Base-by-base conservation (phyloP, 2,329 filamentous ascomycete genomes). In the Aspergillus hiratsukae region DNA sequence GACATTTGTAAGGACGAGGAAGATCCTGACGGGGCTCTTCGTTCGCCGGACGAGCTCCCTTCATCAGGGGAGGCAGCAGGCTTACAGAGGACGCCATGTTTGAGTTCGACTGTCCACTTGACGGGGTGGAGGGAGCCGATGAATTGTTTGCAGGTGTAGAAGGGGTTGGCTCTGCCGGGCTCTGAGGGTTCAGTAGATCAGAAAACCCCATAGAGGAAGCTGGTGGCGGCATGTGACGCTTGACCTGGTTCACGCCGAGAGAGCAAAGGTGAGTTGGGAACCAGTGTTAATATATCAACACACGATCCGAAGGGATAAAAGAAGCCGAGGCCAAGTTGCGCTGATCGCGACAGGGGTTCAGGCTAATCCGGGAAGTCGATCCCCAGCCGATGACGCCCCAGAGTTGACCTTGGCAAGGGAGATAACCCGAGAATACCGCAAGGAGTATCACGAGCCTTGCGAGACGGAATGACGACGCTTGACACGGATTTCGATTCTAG, bases 1-100 rank as follows among this genome's bases (percentile, higher is more conserved):
- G 92, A 76, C 93, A 99, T 81, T 97, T 97, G 86, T 99, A 99
- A 0, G 93, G 93, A 55, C 94, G 87, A 58, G 94, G 94, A 53
- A 97, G 84, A 76, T 97, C 93, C 80, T 82, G 90, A 76, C 76
- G 84, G 29, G 70, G 66, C 60, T 75, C 72, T 69, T 90, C 85
- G 57, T 86, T 82, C 62, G 80, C 81, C 48, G 85, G 84, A 49
- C 86, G 70, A 52, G 72, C 66, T 56, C 75, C 74, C 60, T 75
- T 75, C 63, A 77, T 72, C 51, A 78, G 68, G 23, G 76, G 75
- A 48, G 77, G 77, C 57, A 79, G 61, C 40, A 77, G 66, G 61
- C 76, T 75, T 49, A 77, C 75, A 8, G 75, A 71, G 49, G 76
- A 74, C 40, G 76, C 69, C 76, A 78, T 79, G 59, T 69, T 65